A percentile compares a stretch with the other conserved stretches of the same genome.
Evolutionary conservation across 371 early-diverging fungal species (phyloP).

Genomic region (Batkoa obscura): DNA sequence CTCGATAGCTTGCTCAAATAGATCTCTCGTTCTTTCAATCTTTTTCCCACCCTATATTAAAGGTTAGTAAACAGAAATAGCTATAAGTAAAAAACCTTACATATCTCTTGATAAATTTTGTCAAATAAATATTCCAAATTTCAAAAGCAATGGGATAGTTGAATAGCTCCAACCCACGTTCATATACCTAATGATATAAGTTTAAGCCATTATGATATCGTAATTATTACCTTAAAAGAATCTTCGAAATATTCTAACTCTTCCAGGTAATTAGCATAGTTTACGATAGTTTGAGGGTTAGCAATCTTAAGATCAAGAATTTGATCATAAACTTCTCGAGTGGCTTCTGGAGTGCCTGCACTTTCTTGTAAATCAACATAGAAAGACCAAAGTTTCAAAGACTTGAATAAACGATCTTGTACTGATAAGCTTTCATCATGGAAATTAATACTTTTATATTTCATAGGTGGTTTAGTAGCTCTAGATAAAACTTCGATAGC

Average conservation of each 20-base stretch:
- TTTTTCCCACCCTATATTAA: slow-evolving; percentile 45
- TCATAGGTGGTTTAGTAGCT: slow-evolving; percentile 45
- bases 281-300: slow-evolving; percentile 83
- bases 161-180: slow-evolving; percentile 88
- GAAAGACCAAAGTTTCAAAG: slow-evolving; percentile 77
- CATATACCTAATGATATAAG: slow-evolving; percentile 45
- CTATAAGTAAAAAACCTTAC: slow-evolving; percentile 16
- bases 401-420: slow-evolving; percentile 75
- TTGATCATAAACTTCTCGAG: slow-evolving; percentile 74
- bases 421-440: slow-evolving; percentile 46
- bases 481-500: slow-evolving; percentile 59
- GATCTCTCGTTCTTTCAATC: slow-evolving; percentile 82
- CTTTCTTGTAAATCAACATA: slow-evolving; percentile 90
- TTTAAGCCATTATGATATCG: not conserved
- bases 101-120: slow-evolving; percentile 68
- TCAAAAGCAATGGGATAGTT: slow-evolving; percentile 94
- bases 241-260: slow-evolving; percentile 85
- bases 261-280: slow-evolving; percentile 81
- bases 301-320: slow-evolving; percentile 88
- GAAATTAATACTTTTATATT: slow-evolving; percentile 24
- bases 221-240: slow-evolving; percentile 38
- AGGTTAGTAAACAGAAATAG: not conserved
- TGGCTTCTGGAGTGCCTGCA: slow-evolving; percentile 64
- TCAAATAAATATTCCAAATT: slow-evolving; percentile 89
- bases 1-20: slow-evolving; percentile 87